Percentiles rank a stretch among this genome's conserved stretches.
These are phyloP conservation scores for Entomortierella parvispora DNA, from an alignment of 192 early-diverging fungal genomes.

Conservation along the genomic window DNA sequence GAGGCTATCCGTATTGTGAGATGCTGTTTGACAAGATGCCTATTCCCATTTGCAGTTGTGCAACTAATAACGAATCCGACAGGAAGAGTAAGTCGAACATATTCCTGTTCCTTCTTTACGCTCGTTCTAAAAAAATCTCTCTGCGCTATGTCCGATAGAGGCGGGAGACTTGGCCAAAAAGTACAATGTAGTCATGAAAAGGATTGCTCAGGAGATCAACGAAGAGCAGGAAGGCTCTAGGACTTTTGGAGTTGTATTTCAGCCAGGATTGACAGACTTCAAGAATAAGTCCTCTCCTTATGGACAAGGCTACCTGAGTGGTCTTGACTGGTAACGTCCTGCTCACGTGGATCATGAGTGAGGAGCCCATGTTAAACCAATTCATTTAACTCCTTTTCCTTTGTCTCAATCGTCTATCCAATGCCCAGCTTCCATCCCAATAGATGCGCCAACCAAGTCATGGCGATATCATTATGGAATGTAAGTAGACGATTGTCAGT, in stretches of 20 bases:
- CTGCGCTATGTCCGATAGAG: background rate
- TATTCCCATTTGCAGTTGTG: conserved; percentile 59
- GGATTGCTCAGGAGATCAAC: conserved; percentile 34
- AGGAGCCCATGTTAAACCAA: too few relatives aligned
- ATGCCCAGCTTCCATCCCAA: conserved; percentile 64
- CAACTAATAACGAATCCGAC: conserved; percentile 47
- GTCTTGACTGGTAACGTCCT: conserved; percentile 57
- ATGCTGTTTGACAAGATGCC: conserved; percentile 58
- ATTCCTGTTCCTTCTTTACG: background rate
- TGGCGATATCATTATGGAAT: conserved; percentile 65
- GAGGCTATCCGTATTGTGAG: conserved; percentile 62
- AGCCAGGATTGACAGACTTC: conserved; percentile 59
- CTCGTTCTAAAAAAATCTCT: background rate
- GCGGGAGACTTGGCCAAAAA: conserved; percentile 28
- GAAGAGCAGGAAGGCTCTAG: conserved; percentile 24
- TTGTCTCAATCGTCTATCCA: too few relatives aligned
- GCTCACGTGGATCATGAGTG: background rate
- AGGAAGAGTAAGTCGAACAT: conserved; percentile 44
- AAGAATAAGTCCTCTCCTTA: conserved; percentile 50
- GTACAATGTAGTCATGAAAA: conserved; percentile 37
- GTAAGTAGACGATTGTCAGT: conserved; percentile 28
- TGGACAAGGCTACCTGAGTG: conserved; percentile 62
- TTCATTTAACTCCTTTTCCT: too few relatives aligned
- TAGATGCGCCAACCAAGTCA: conserved; percentile 63
- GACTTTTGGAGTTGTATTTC: conserved; percentile 53